phyloP scores from a whole-genome alignment of 2,329 filamentous ascomycete genomes.

The Cryphonectria radicalis region DNA sequence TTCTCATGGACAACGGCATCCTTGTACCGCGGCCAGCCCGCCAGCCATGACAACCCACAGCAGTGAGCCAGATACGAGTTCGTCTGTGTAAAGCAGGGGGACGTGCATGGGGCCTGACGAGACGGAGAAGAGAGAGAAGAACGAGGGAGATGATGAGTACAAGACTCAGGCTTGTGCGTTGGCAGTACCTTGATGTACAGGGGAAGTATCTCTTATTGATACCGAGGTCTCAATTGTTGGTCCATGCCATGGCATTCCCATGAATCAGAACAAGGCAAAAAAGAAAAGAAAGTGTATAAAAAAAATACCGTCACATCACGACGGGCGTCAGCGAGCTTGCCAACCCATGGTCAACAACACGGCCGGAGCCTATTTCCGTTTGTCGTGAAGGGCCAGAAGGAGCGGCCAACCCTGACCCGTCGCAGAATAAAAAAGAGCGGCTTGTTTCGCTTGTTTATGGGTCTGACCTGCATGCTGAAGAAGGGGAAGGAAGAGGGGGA shows the following conservation, averaged over 20 bases:
- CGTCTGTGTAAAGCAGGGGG: background rate
- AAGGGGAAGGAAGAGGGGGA: background rate
- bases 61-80: background rate
- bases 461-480: background rate
- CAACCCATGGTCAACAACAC: slow-evolving; percentile 5
- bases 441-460: slow-evolving; percentile 21
- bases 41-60: slow-evolving; percentile 15
- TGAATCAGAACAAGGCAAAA: background rate
- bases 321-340: slow-evolving; percentile 15
- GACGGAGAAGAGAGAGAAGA: background rate
- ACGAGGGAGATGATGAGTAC: slow-evolving; percentile 20
- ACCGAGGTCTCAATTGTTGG: slow-evolving; percentile 18
- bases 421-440: slow-evolving; percentile 6
- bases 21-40: slow-evolving; percentile 21
- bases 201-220: slow-evolving; percentile 8
- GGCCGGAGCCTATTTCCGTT: slow-evolving; percentile 18
- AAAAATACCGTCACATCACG: background rate
- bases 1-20: slow-evolving; percentile 9
- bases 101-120: slow-evolving; percentile 6
- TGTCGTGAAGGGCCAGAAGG: slow-evolving; percentile 12
- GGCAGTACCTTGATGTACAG: slow-evolving; percentile 10
- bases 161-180: background rate
- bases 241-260: slow-evolving; percentile 12
- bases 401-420: slow-evolving; percentile 9
- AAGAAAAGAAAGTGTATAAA: background rate